Base-by-base conservation (phyloP, 768 basidiomycete species). In the Boletus reticulatus region DNA sequence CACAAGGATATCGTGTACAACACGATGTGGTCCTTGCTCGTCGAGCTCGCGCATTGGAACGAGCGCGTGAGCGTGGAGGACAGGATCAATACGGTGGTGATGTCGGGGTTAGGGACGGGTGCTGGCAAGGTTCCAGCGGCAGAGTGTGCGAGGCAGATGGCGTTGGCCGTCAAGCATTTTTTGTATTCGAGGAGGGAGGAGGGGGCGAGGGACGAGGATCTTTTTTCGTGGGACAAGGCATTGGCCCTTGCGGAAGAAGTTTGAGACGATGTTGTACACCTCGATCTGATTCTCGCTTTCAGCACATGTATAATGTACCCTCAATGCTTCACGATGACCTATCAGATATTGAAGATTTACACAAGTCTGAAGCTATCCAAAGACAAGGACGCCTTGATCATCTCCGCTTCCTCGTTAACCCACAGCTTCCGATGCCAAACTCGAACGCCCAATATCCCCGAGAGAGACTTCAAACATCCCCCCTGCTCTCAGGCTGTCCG, bases 1-100 rank as follows among this genome's bases (percentile, higher is more conserved):
- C 65, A 73, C 36, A 57, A 60, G 31, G 72, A 72, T 50, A 61
- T 74, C 31, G 70, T 72, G 20, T 73, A 72, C 59, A 69, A 73
- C 43, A 63, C 57, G 17, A 67, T 70, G 64, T 74, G 70, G 73
- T 57, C 55, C 38, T 53, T 74, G 20, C 57, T 71, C 6, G 61
- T 57, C 20, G 60, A 63, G 48, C 32, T 74, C 12, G 56, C 61
- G 50, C 57, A 44, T 4, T 69, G 70, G 67, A 72, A 71, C 50
- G 34, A 51, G 41, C 44, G 47, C 11, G 45, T 16, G 19, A 29
- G 44, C 12, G 57, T 47, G 32, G 57, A 54, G 8, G 46, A 43
- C 31, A 50, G 46, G 37, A 56, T 50, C 55, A 46, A 46, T 13
- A 56, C 22, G 20, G 55, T 57, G 3, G 6, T 44, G 34, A 52